A percentile compares a stretch with the other conserved stretches of the same genome.
These are phyloP conservation scores for Cladosporium sp. DNA, from an alignment of 2,329 filamentous ascomycete genomes.

Conservation along the genomic window DNA sequence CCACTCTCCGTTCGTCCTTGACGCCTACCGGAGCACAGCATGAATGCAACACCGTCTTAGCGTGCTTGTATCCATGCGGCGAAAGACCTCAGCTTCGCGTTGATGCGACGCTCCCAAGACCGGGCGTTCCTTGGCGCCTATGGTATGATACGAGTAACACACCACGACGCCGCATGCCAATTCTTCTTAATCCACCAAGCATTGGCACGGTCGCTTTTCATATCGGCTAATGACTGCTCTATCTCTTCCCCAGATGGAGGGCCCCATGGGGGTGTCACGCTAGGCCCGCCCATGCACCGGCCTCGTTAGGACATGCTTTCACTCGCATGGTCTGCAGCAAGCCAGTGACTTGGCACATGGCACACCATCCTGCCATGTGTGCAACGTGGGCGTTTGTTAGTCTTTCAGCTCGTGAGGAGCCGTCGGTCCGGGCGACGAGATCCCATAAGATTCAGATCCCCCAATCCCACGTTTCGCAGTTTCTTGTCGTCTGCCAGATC, in stretches of 20 bases:
- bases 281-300: background rate
- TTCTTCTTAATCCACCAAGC: constrained; percentile 3
- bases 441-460: constrained; percentile 9
- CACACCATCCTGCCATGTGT: background rate
- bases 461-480: background rate
- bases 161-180: constrained; percentile 1
- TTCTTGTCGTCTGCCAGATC: background rate
- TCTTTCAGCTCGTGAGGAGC: constrained; percentile 5
- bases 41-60: constrained; percentile 8
- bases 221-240: constrained; percentile 8
- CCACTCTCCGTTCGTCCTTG: constrained; percentile 5
- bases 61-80: constrained; percentile 8
- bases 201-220: background rate
- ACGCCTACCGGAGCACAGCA: constrained; percentile 8
- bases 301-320: background rate
- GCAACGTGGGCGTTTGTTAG: background rate
- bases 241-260: background rate
- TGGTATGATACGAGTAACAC: background rate
- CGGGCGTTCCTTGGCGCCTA: constrained; percentile 8
- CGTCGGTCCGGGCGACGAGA: constrained; percentile 8
- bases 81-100: background rate
- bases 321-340: background rate
- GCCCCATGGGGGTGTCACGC: constrained; percentile 2
- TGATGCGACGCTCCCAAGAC: background rate
- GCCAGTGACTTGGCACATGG: background rate